Percentiles rank a stretch among this genome's conserved stretches.
Conservation (phyloP, 129 eudicot genomes). For the Glebionis coronaria region DNA sequence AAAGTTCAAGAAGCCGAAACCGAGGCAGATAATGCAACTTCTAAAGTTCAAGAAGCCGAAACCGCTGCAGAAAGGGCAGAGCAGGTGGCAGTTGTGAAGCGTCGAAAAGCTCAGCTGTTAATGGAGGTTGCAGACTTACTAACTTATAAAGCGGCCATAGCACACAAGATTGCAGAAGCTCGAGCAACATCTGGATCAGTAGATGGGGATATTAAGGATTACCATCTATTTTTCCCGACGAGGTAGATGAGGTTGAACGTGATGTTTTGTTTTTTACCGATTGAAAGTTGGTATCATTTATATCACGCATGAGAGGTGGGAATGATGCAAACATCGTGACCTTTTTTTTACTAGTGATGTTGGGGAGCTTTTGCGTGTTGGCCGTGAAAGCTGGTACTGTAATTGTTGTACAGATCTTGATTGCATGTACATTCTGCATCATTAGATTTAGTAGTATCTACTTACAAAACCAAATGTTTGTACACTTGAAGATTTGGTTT, state of each 20-base stretch:
- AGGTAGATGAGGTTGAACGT: conserved; percentile 2
- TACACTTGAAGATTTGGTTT: conserved; percentile 32
- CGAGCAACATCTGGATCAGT: conserved; percentile 23
- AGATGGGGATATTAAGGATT: neutral
- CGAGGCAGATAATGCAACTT: conserved; percentile 28
- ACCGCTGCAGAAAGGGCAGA: conserved; percentile 49
- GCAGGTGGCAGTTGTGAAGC: conserved; percentile 52
- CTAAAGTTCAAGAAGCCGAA: conserved; percentile 54
- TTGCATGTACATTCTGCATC: conserved; percentile 74
- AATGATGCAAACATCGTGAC: conserved; percentile 7
- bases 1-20: conserved; percentile 58
- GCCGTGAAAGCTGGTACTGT: conserved; percentile 44
- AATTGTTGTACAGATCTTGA: conserved; percentile 65
- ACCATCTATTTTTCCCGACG: conserved; percentile 13
- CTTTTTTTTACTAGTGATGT: conserved; percentile 21
- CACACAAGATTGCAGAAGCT: conserved; percentile 72
- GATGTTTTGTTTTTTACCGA: conserved; percentile 24
- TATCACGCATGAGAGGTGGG: conserved; percentile 11
- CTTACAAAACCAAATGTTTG: conserved; percentile 30
- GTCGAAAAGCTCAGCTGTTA: conserved; percentile 75
- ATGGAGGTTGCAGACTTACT: conserved; percentile 80
- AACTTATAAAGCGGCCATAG: conserved; percentile 73
- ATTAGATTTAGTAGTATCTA: conserved; percentile 29
- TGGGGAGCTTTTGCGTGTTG: conserved; percentile 36
- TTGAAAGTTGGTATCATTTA: conserved; percentile 7